Conservation (phyloP, 2,329 filamentous ascomycete genomes). For the Fusarium anguioides region DNA sequence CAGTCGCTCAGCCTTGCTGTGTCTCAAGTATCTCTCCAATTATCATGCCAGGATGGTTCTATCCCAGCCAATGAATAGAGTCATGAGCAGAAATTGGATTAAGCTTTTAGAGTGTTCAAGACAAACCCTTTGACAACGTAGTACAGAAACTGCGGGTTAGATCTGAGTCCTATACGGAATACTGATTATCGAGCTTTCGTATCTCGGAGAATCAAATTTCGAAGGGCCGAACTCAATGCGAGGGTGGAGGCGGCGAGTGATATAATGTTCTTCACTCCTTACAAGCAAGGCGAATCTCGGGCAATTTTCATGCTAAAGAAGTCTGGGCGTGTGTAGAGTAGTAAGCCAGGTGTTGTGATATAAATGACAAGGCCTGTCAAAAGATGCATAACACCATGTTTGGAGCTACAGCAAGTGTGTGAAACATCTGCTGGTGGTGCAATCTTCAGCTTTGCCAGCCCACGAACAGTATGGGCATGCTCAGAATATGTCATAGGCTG, state of each 20-base stretch:
- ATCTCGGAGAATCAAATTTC: not conserved
- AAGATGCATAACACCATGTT: conserved; percentile 41
- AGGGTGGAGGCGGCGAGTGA: not conserved
- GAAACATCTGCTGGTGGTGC: conserved; percentile 42
- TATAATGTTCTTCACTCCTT: conserved; percentile 1
- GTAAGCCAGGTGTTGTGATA: conserved; percentile 33
- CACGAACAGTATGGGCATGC: conserved; percentile 32
- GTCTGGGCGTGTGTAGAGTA: conserved; percentile 31
- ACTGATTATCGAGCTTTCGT: not conserved
- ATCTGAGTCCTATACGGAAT: conserved; percentile 22
- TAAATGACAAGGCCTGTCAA: conserved; percentile 30
- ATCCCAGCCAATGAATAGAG: not conserved
- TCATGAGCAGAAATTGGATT: not conserved
- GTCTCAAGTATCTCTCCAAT: not conserved
- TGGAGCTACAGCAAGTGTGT: conserved; percentile 35
- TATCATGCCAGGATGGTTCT: not conserved
- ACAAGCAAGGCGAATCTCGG: not conserved
- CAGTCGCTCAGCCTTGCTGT: conserved; percentile 32
- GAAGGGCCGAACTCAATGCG: not conserved
- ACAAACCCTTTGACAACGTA: conserved; percentile 33
- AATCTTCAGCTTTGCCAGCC: conserved; percentile 41
- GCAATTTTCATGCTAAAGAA: conserved; percentile 1
- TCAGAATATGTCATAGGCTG: conserved; percentile 13
- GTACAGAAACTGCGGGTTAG: conserved; percentile 19
- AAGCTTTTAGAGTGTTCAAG: conserved; percentile 36